Evolutionary conservation across 148 eudicot species (phyloP), one percentile per base, ranked within the genome.

Genomic region (Amaranthus hypochondriacus): DNA sequence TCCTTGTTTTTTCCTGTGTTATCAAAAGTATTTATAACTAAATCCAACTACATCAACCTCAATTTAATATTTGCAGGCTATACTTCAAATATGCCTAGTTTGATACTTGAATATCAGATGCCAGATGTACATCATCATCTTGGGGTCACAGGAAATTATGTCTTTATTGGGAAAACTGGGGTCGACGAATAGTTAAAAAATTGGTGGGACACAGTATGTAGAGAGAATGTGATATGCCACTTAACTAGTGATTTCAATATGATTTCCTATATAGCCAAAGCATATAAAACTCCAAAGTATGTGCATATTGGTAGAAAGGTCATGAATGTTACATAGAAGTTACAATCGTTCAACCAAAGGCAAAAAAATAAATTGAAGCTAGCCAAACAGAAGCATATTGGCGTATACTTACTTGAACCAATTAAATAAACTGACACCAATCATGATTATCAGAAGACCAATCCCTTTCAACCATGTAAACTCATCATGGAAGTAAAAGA

Each of bases 351-450:
- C 47, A 1, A 12, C 57, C 2, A 13, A 59, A 47, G 42, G 18
- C 62, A 44, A 60, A 69, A 8, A 52, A 21, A 2, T 9, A 21
- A 28, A 28, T 71, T n/a, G 46, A 39, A 73, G 56, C 43, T 49
- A 39, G 0, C 64, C 56, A 71, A 58, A 56, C 15, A 44, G 56
- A 15, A 42, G 14, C 51, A 21, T 28, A 43, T 9, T n/a, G 73
- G 53, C 66, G 53, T 28, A 75, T 69, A 90, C 98, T 92, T 92
- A 95, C 98, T 95, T 95, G 98, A 83, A 95, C 94, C 80, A 85
- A 77, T 95, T 95, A 74, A 95, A 95, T 66, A 95, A 89, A 82
- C 98, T 85, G 73, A 95, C 98, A 69, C 98, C 98, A 81, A 95
- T 7, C 82, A 95, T 83, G 51, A 92, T 92, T 42, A 62, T 92